Evolutionary conservation across 2,329 filamentous ascomycete species (phyloP), one percentile per base, ranked within the genome.

Genomic region (Neopestalotiopsis clavispora): DNA sequence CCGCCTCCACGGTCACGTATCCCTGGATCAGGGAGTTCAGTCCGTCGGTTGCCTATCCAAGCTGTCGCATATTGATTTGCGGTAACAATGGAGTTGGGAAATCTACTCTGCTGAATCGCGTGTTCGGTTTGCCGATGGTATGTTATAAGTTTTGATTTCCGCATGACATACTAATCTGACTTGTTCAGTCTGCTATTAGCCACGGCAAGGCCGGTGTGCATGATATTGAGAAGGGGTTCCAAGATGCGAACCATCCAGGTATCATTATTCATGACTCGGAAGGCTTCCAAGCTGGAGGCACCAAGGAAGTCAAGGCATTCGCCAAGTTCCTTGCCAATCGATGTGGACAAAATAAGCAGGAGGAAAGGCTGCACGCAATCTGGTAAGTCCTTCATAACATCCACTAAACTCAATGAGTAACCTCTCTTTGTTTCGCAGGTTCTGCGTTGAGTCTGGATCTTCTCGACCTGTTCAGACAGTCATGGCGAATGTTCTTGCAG

Each of bases 181-280:
- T 34, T 34, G 9, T 34, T 13, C 9, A 59, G 56, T 23, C 56
- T 13, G 28, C 12, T 4, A 28, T 59, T 13, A 59, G 23, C 23
- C 17, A 28, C 28, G 17, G 28, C 12, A 28, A 30, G 28, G 12
- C 12, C 20, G 56, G 56, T 13, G 23, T 28, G 12, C 56, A 59
- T 28, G 56, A 59, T 28, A 59, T 59, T 6, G 56, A 59, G 23
- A 28, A 59, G 12, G 56, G 56, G 13, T 59, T 59, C 56, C 56
- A 28, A 28, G 56, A 59, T 59, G 56, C 56, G n/a, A 59, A 59
- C 23, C 56, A 59, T 59, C 56, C 56, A 4, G 56, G 56, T 28
- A 59, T 59, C 4, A 59, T 59, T 13, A 28, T 59, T 13, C 56
- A 59, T 28, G 56, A 59, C 23, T 59, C 56, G 17, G 56, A 59